Evolutionary conservation across 345 rosid species (phyloP).

Genomic region (sweet orange (Citrus sinensis)): DVS_A1.0 CM039165.1:35735001-35735500

Average conservation of each 20-base stretch:
- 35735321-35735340: constrained; percentile 1
- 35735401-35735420: constrained; percentile 19
- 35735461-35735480: constrained; percentile 41
- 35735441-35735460: constrained; percentile 41
- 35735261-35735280: constrained; percentile 1
- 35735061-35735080: constrained; percentile 40
- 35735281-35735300: constrained; percentile 10
- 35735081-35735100: constrained; percentile 34
- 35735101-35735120: constrained; percentile 77
- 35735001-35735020: constrained; percentile 12
- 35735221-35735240: constrained; percentile 79
- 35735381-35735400: constrained; percentile 22
- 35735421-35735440: constrained; percentile 32
- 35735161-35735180: constrained; percentile 25
- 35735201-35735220: constrained; percentile 76
- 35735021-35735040: constrained; percentile 36
- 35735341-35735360: constrained; percentile 10
- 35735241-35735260: constrained; percentile 48
- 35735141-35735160: constrained; percentile 39
- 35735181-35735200: constrained; percentile 59
- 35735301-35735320: constrained; percentile 4
- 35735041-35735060: constrained; percentile 35
- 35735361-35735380: constrained; percentile 19
- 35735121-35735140: constrained; percentile 71
- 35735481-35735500: constrained; percentile 29